Base-by-base conservation (phyloP, 2,329 filamentous ascomycete species). In the Graphilbum sp. region DNA sequence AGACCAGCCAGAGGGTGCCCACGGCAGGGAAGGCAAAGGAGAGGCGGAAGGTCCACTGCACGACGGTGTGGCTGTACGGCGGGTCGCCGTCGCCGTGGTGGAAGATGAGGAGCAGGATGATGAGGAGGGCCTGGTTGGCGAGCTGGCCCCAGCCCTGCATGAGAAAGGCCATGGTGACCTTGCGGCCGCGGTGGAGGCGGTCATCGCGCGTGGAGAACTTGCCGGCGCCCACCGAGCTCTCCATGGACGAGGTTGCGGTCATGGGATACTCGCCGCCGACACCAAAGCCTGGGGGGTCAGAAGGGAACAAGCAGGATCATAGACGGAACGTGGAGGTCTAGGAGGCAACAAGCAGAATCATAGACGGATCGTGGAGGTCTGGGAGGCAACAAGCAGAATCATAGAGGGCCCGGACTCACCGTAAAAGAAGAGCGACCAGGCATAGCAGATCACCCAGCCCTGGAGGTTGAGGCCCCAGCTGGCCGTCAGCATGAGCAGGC, bases 111-210 rank as follows among this genome's bases (percentile, higher is more conserved):
- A 95, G 72, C 36, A 92, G 66, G 38, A 94, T 56, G 52, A 96
- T 94, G 45, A 96, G 71, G 41, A 93, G 61, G 49, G 81, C 79
- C 61, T 95, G 88, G 72, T 96, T 96, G 65, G 83, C 67, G 56
- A 94, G 83, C 59, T 96, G 88, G 47, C 88, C 88, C 88, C 88
- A 96, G 39, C 88, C 88, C 61, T 96, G 88, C 88, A 96, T 95
- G 60, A 96, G 61, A 66, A 96, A 96, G 41, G 88, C 87, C 57
- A 80, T 85, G 47, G 86, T 94, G 55, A 95, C 88, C 59, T 93
- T 93, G 53, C 88, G 83, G 46, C 88, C 88, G 61, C 88, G 85
- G 64, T 96, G 88, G 38, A 96, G 75, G 55, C 88, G 84, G 56
- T 96, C 88, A 38, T 94, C 85, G 45, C 79, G 79, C 41, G 86